Percentiles rank a stretch among this genome's conserved stretches.
phyloP scores from a whole-genome alignment of 768 basidiomycete species.

The Dacryopinax primogenitus region DNA sequence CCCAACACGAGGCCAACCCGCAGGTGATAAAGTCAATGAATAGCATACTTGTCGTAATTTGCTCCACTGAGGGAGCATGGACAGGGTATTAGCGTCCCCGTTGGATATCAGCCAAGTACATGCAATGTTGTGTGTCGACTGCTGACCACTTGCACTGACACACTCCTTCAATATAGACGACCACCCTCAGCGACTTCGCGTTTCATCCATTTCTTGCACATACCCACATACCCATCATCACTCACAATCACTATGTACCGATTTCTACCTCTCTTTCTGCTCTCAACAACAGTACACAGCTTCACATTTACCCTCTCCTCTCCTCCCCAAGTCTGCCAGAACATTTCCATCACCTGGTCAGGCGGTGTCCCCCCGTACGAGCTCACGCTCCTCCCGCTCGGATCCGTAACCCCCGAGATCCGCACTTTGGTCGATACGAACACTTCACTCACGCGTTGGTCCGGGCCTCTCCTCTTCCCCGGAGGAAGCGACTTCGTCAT shows the following conservation, averaged over 20 bases:
- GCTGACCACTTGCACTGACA: too few relatives aligned
- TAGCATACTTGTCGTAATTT: too few relatives aligned
- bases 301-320: conserved; percentile 35
- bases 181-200: too few relatives aligned
- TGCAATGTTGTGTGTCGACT: too few relatives aligned
- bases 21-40: too few relatives aligned
- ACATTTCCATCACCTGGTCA: conserved; percentile 50
- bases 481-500: conserved; percentile 55
- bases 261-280: background rate
- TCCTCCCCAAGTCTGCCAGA: conserved; percentile 51
- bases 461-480: conserved; percentile 25
- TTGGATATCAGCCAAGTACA: too few relatives aligned
- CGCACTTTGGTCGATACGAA: conserved; percentile 49
- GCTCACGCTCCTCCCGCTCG: conserved; percentile 54
- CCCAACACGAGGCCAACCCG: too few relatives aligned
- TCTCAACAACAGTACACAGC: conserved; percentile 16
- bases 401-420: conserved; percentile 49
- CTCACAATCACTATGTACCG: background rate
- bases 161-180: too few relatives aligned
- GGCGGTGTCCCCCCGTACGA: conserved; percentile 55
- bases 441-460: conserved; percentile 23
- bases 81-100: too few relatives aligned
- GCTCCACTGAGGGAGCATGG: too few relatives aligned
- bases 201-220: too few relatives aligned
- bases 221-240: background rate